Base-by-base conservation (phyloP, 2,329 filamentous ascomycete species). In the Beauveria australis region DNA sequence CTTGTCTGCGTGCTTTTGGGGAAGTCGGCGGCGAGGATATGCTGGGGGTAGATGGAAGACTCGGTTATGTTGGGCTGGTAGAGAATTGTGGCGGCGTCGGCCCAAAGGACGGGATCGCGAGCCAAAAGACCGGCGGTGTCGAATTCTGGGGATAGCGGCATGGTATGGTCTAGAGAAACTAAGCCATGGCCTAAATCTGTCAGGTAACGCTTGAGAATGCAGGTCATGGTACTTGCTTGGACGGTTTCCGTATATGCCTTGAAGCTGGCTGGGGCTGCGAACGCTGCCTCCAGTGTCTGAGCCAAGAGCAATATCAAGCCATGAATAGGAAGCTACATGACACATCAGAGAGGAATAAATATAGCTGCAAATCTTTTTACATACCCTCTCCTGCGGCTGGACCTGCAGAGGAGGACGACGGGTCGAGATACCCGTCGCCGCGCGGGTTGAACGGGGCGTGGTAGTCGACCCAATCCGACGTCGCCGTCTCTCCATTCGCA, bases 341-440 rank as follows among this genome's bases (percentile, higher is more conserved):
- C 1, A 18, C 3, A 16, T 61, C 8, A 61, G 59, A 12, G 12
- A 19, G 4, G 2, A 2, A 2, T 9, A 10, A 12, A 12, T 7
- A 5, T 7, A 28, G 8, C 8, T 24, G 10, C 1, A 16, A 7
- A 8, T 3, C 6, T 8, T 16, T 24, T 12, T 1, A n/a, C 44
- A 46, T 28, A 48, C 60, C 60, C 33, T 60, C 9, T 18, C 63
- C 64, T 1, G 64, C 58, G 1, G 65, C 66, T 3, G 65, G 63
- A 0, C 73, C 74, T 0, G 71, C 68, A 1, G 72, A 73, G 2
- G 71, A 73, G 0, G 70, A 80, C 0, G 78, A 80, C 1, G 76
- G 77, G 12, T 71, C 68, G 62, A 76, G 75, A 54, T 79, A 79
- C 2, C 76, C 75, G 63, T 82, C 80, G 1, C 75, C 79, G n/a